Evolutionary conservation across 345 rosid genomes (phyloP).

Genomic region (Populus pruinosa): DNA sequence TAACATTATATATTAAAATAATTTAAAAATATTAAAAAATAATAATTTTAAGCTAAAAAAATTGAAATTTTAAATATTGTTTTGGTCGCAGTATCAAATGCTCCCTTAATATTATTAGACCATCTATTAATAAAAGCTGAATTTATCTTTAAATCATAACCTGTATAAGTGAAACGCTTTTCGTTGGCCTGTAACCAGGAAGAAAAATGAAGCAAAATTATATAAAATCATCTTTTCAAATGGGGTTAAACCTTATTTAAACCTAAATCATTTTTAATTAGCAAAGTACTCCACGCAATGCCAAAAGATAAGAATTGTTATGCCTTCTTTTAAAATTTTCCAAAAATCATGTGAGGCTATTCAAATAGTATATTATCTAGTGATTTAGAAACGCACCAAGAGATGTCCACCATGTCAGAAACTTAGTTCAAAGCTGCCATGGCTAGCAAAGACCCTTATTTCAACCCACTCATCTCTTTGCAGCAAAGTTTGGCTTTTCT

Average conservation of each 20-base stretch:
- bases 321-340: background rate
- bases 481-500: slow-evolving; percentile 12
- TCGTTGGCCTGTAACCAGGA: background rate
- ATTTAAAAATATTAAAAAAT: too few relatives aligned
- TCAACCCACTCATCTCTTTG: background rate
- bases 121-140: too few relatives aligned
- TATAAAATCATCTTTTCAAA: too few relatives aligned
- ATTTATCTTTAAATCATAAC: too few relatives aligned
- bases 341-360: background rate
- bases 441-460: background rate
- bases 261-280: too few relatives aligned
- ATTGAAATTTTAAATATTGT: too few relatives aligned
- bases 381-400: background rate
- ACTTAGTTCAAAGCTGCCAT: too few relatives aligned
- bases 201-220: too few relatives aligned
- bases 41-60: too few relatives aligned
- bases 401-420: background rate
- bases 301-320: too few relatives aligned
- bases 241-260: background rate
- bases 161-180: background rate
- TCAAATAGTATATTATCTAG: background rate
- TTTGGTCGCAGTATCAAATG: too few relatives aligned
- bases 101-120: too few relatives aligned
- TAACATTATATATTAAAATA: accelerated
- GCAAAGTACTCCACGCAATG: background rate